Conservation (phyloP, 1,284 basidiomycete species). For the Coriolopsis trogii region DNA sequence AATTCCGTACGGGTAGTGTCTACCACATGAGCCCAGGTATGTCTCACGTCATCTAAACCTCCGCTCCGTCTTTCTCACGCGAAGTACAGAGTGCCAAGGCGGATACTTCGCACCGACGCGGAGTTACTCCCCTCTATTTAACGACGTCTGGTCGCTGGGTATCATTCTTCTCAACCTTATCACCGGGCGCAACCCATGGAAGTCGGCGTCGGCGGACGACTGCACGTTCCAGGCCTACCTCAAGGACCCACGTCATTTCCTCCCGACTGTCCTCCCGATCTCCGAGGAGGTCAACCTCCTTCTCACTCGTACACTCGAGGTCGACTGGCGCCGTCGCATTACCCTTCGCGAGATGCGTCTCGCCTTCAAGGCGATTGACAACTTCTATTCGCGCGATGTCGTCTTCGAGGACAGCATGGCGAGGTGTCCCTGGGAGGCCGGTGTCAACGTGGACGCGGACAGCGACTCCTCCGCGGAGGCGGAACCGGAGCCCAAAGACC, state of each 20-base stretch:
- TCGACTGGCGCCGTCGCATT: conserved; percentile 72
- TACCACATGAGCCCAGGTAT: conserved; percentile 96
- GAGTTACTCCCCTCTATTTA: conserved; percentile 85
- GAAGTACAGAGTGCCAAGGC: conserved; percentile 83
- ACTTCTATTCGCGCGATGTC: conserved; percentile 74
- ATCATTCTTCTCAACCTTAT: conserved; percentile 96
- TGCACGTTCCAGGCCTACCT: conserved; percentile 79
- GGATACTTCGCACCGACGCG: conserved; percentile 71
- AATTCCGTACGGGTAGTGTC: conserved; percentile 95
- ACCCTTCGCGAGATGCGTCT: conserved; percentile 72
- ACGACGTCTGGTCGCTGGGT: conserved; percentile 98
- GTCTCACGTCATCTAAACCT: conserved; percentile 29
- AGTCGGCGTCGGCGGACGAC: conserved; percentile 84
- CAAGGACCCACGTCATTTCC: conserved; percentile 62
- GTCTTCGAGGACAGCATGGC: conserved; percentile 84
- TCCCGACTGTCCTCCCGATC: conserved; percentile 76
- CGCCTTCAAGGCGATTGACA: conserved; percentile 67
- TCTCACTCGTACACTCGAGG: conserved; percentile 70
- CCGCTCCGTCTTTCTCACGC: conserved; percentile 7
- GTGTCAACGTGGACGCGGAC: conserved; percentile 64
- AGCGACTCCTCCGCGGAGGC: conserved; percentile 27
- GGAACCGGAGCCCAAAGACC: conserved; percentile 29
- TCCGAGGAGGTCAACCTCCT: conserved; percentile 71
- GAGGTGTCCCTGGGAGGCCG: conserved; percentile 78
- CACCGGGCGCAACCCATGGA: conserved; percentile 97